Evolutionary conservation across 2,329 filamentous ascomycete species (phyloP).

Genomic region (Colletotrichum sp.): DNA sequence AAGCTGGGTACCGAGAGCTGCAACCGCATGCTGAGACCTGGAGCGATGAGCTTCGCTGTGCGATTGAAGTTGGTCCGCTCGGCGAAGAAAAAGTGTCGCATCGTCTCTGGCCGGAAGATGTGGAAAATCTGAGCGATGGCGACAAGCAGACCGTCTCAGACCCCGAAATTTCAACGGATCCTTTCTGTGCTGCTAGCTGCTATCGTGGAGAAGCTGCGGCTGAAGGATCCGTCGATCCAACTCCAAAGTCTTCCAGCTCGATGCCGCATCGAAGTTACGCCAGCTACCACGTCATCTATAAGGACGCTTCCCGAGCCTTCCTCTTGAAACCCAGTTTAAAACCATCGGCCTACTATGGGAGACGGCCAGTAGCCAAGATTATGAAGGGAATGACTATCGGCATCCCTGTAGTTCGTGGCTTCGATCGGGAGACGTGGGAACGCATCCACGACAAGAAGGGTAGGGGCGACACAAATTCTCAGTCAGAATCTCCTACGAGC

Average conservation of each 20-base stretch:
- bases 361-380: conserved; percentile 83
- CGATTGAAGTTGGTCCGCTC: conserved; percentile 84
- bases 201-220: conserved; percentile 64
- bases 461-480: conserved; percentile 30
- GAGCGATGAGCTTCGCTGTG: conserved; percentile 88
- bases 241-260: conserved; percentile 35
- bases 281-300: conserved; percentile 86
- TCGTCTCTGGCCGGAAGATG: conserved; percentile 75
- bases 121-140: conserved; percentile 27
- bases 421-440: conserved; percentile 79
- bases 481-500: conserved; percentile 22
- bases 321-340: conserved; percentile 85
- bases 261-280: conserved; percentile 64
- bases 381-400: conserved; percentile 83
- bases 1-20: conserved; percentile 87
- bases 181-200: conserved; percentile 64
- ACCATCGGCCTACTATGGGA: conserved; percentile 83
- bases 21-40: conserved; percentile 91
- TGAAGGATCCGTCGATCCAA: conserved; percentile 51
- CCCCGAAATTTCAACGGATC: conserved; percentile 52
- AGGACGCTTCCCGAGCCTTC: conserved; percentile 77
- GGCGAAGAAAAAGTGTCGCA: conserved; percentile 93
- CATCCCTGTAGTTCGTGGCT: conserved; percentile 87
- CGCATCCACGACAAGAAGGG: conserved; percentile 63
- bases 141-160: conserved; percentile 33